These are phyloP conservation scores for Ceriops decandra DNA, from an alignment of 345 rosid genomes.

Conservation along the genomic window DNA sequence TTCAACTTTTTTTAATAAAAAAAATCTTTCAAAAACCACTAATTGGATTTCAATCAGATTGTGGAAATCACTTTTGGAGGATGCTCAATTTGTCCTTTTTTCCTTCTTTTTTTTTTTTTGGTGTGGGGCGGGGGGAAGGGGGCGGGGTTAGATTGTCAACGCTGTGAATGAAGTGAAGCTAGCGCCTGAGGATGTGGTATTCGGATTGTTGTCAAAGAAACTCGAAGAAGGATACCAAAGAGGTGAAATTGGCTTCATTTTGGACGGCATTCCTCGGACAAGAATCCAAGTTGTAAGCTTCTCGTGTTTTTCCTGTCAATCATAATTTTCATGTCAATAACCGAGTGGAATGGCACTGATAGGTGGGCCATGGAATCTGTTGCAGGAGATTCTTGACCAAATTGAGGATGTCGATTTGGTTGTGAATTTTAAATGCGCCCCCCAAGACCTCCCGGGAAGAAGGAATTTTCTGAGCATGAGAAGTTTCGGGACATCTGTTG, in stretches of 20 bases:
- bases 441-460: conserved; percentile 38
- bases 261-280: conserved; percentile 89
- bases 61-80: too few species aligned
- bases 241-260: conserved; percentile 89
- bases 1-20: not conserved
- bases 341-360: not conserved
- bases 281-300: conserved; percentile 53
- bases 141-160: conserved; percentile 36
- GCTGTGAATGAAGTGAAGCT: conserved; percentile 68
- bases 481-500: conserved; percentile 30
- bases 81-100: too few species aligned
- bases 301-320: too few species aligned
- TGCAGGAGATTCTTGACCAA: conserved; percentile 86
- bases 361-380: conserved; percentile 7
- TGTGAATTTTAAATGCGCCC: conserved; percentile 62
- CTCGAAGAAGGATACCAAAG: conserved; percentile 69
- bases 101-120: not conserved
- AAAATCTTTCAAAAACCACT: not conserved
- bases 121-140: not conserved
- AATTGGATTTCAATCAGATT: too few species aligned
- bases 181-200: conserved; percentile 68
- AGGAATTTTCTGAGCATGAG: conserved; percentile 23
- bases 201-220: conserved; percentile 72
- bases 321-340: too few species aligned
- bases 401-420: conserved; percentile 81